Percentiles rank a stretch among this genome's conserved stretches.
Conservation (phyloP, 2,329 filamentous ascomycete genomes). For the Keithomyces neogunnii region DNA sequence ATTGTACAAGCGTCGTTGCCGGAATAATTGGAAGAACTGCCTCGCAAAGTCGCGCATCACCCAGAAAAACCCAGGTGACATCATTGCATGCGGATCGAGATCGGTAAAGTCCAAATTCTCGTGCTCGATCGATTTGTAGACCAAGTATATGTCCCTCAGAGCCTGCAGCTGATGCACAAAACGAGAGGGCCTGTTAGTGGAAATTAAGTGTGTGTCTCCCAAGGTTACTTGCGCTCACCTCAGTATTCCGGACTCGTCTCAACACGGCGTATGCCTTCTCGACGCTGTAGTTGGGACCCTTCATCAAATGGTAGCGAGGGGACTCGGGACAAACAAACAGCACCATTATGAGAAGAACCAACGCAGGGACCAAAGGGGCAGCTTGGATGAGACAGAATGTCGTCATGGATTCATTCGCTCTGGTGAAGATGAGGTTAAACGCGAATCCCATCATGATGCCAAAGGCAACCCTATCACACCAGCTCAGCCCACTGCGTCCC, state of each 20-base stretch:
- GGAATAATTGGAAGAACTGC: conserved; percentile 20
- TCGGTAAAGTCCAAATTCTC: conserved; percentile 17
- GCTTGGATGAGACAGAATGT: conserved; percentile 26
- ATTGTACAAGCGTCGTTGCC: conserved; percentile 20
- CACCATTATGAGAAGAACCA: conserved; percentile 23
- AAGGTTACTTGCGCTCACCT: conserved; percentile 11
- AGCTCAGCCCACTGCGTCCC: neutral
- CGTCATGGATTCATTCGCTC: conserved; percentile 5
- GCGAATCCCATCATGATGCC: conserved; percentile 27
- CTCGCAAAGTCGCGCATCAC: conserved; percentile 18
- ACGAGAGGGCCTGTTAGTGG: neutral
- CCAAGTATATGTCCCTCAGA: conserved; percentile 30
- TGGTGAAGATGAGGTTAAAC: conserved; percentile 29
- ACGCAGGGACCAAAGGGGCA: conserved; percentile 28
- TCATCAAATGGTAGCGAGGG: conserved; percentile 32
- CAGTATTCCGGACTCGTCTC: conserved; percentile 26
- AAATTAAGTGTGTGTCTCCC: neutral
- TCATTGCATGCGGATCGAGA: conserved; percentile 12
- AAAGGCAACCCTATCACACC: conserved; percentile 19
- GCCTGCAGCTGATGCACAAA: conserved; percentile 25
- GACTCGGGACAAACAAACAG: conserved; percentile 32
- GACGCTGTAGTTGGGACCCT: conserved; percentile 26
- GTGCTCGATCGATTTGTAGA: conserved; percentile 25
- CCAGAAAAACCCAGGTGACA: conserved; percentile 19
- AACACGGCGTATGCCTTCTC: conserved; percentile 28